Evolutionary conservation across 371 early-diverging fungal genomes (phyloP).

Genomic region (Syncephalastrum monosporum): DNA sequence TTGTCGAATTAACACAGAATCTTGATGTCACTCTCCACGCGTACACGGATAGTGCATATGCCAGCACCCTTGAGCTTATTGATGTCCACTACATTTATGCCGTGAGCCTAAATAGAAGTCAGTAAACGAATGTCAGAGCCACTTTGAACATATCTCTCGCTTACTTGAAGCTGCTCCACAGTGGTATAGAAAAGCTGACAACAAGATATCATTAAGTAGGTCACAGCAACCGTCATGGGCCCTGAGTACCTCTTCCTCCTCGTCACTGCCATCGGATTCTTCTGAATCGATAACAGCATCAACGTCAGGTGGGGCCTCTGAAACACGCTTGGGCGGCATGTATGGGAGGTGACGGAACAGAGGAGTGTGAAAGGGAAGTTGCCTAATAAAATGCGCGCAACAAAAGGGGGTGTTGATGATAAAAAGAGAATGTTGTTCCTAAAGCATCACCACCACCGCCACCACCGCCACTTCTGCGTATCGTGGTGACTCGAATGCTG

Average conservation of each 20-base stretch:
- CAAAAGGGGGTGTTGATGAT: background rate
- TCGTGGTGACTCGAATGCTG: too few species aligned
- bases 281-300: background rate
- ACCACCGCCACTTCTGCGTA: background rate
- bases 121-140: background rate
- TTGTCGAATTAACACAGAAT: background rate
- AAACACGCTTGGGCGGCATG: constrained; percentile 7
- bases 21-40: background rate
- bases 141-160: background rate
- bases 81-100: constrained; percentile 82
- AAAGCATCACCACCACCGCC: too few species aligned
- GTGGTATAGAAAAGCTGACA: constrained; percentile 44
- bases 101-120: constrained; percentile 36
- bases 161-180: constrained; percentile 49
- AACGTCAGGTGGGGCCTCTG: constrained; percentile 1
- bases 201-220: constrained; percentile 19
- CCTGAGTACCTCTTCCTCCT: background rate
- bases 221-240: background rate
- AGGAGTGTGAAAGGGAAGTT: background rate
- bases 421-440: constrained; percentile 2
- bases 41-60: constrained; percentile 67
- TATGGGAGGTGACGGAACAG: background rate
- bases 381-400: background rate
- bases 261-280: constrained; percentile 5
- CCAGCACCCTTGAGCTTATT: constrained; percentile 81